Percentiles rank a stretch among this genome's conserved stretches.
phyloP scores from a whole-genome alignment of 352 stramenopile species.

The Pythium myriotylum region DNA sequence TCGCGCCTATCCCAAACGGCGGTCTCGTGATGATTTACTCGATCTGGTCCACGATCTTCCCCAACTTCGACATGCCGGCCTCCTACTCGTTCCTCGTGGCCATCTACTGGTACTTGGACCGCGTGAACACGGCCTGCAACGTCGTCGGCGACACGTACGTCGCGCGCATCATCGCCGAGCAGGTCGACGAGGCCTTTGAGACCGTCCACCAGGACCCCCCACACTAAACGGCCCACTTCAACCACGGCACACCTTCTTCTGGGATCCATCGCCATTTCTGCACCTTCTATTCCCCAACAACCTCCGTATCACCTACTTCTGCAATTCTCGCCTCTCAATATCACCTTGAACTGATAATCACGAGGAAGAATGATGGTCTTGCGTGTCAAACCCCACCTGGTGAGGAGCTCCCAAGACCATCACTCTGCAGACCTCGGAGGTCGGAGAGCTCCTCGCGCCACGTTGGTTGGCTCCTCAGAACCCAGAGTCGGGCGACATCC shows the following conservation, averaged over 20 bases:
- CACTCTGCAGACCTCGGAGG: background rate
- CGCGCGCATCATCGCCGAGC: conserved; percentile 74
- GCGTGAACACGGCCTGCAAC: conserved; percentile 74
- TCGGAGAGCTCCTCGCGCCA: background rate
- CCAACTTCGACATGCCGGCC: conserved; percentile 46
- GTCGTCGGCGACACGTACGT: conserved; percentile 71
- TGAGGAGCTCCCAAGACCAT: background rate
- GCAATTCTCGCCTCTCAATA: background rate
- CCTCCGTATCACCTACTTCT: background rate
- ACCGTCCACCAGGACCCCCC: conserved; percentile 6
- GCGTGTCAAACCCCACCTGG: conserved; percentile 15
- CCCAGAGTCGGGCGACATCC: conserved; percentile 12
- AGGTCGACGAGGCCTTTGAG: conserved; percentile 67
- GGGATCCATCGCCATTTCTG: conserved; percentile 1
- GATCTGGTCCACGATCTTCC: conserved; percentile 74
- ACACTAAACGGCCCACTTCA: conserved; percentile 1
- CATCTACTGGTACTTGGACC: conserved; percentile 73
- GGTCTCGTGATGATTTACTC: conserved; percentile 78
- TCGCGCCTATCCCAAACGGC: conserved; percentile 68
- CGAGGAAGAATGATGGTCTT: conserved; percentile 13
- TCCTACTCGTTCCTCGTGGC: conserved; percentile 77
- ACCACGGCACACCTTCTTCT: conserved; percentile 16
- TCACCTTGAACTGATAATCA: conserved; percentile 5
- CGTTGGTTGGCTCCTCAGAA: conserved; percentile 10
- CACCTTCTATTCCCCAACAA: background rate